Evolutionary conservation across 2,329 filamentous ascomycete species (phyloP).

Genomic region (Calonectria henricotiae): DNA sequence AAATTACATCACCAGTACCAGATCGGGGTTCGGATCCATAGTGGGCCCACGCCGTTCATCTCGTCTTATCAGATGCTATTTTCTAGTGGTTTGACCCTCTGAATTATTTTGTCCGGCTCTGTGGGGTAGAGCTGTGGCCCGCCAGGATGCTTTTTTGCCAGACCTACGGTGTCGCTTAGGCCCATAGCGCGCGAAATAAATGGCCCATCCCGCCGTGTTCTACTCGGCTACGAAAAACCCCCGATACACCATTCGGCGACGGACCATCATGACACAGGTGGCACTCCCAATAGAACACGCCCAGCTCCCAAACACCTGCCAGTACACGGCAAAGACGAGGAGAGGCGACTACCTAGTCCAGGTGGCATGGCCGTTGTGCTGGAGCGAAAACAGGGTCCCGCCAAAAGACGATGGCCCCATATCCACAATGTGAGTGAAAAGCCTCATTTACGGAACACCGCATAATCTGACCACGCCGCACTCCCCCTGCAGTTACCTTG

Average conservation of each 20-base stretch:
- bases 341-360: constrained; percentile 54
- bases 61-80: constrained; percentile 37
- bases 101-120: not conserved
- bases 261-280: constrained; percentile 36
- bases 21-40: constrained; percentile 1
- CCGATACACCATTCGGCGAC: not conserved
- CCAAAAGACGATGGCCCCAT: constrained; percentile 40
- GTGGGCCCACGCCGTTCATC: constrained; percentile 25
- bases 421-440: constrained; percentile 52
- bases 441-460: not conserved
- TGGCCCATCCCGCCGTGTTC: not conserved
- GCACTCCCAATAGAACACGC: constrained; percentile 41
- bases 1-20: constrained; percentile 25
- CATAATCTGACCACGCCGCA: not conserved
- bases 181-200: constrained; percentile 13
- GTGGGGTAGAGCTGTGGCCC: not conserved
- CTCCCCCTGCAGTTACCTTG: constrained; percentile 51
- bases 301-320: constrained; percentile 51
- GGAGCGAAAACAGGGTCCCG: constrained; percentile 45
- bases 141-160: not conserved
- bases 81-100: not conserved
- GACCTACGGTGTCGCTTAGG: constrained; percentile 1
- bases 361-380: constrained; percentile 53
- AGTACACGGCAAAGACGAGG: constrained; percentile 49
- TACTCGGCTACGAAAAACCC: not conserved